Percentiles rank a stretch among this genome's conserved stretches.
phyloP scores from a whole-genome alignment of 148 eudicot species.

The Amaranthus cruentus region DNA sequence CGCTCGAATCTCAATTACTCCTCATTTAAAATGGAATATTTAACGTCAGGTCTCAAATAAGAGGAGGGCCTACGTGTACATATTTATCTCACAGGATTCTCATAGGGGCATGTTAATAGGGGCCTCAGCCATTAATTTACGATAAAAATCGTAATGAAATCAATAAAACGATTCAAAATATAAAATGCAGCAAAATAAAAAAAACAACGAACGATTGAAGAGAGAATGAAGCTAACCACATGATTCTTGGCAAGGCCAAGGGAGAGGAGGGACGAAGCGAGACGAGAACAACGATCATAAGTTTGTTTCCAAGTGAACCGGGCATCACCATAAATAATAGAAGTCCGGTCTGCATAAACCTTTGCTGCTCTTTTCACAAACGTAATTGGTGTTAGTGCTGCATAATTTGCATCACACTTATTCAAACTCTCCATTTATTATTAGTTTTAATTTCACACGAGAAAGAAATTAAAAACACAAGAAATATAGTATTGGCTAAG shows the following conservation, averaged over 20 bases:
- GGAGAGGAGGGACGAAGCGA: constrained; percentile 64
- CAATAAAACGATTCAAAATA: background rate
- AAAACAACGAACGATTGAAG: too few species aligned
- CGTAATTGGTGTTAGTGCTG: constrained; percentile 62
- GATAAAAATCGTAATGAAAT: too few species aligned
- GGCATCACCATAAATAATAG: constrained; percentile 50
- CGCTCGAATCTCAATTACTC: too few species aligned
- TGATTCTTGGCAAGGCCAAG: constrained; percentile 53
- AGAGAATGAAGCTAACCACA: constrained; percentile 44
- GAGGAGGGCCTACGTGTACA: too few species aligned
- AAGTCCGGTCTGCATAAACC: constrained; percentile 59
- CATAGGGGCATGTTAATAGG: too few species aligned
- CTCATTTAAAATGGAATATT: too few species aligned
- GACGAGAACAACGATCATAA: constrained; percentile 70
- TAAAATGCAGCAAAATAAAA: too few species aligned
- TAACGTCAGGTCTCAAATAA: too few species aligned
- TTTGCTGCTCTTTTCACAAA: constrained; percentile 68
- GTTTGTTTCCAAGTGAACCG: constrained; percentile 78
- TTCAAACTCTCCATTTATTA: constrained; percentile 51
- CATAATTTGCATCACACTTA: constrained; percentile 69
- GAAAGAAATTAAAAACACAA: too few species aligned
- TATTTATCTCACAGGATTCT: too few species aligned
- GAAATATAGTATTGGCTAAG: too few species aligned
- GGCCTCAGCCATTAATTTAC: background rate
- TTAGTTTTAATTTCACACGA: too few species aligned